Evolutionary conservation across 2,329 filamentous ascomycete genomes (phyloP), one percentile per base, ranked within the genome.

Genomic region (Nigrospora osmanthi): DNA sequence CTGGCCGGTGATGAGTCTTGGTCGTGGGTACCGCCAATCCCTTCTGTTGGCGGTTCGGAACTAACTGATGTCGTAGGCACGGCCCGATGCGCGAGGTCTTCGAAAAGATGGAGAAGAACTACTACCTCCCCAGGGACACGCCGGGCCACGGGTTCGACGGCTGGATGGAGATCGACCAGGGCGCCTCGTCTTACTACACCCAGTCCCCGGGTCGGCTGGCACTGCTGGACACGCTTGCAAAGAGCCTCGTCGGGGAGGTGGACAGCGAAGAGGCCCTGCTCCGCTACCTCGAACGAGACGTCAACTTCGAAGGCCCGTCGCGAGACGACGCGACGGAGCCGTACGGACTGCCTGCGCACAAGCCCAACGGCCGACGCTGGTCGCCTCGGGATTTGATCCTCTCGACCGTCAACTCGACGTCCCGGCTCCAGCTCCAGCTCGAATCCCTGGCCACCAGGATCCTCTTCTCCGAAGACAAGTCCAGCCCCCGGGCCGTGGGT

Each of bases 351-450:
- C 50, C 52, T 17, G 40, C 40, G 12, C 52, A 54, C 40, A 48
- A 47, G 15, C 48, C 47, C 11, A 11, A 45, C 34, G 33, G 42
- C 47, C 13, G 34, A 12, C 49, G 52, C 28, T 54, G 62, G 32
- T 76, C 72, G 44, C 65, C 73, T 35, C 73, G 66, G 54, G 75
- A 77, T 45, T 71, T 67, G 56, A 76, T 71, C 43, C 30, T 70
- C 19, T 31, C 40, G 5, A 42, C 33, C 23, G 6, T 17, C 10
- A 42, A 15, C n/a, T 13, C 40, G 16, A 42, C 19, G 58, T 42
- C 75, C 66, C 2, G 69, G 64, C 43, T 73, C 57, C 52, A 64
- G 53, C 35, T 54, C n/a, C 50, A 49, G 14, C 39, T 54, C 17
- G 48, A 54, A 6, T 51, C 50, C 0, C 45, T 54, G 13, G 52